These are phyloP conservation scores for Apiospora saccharicola DNA, from an alignment of 2,329 filamentous ascomycete genomes.

Conservation along the genomic window DNA sequence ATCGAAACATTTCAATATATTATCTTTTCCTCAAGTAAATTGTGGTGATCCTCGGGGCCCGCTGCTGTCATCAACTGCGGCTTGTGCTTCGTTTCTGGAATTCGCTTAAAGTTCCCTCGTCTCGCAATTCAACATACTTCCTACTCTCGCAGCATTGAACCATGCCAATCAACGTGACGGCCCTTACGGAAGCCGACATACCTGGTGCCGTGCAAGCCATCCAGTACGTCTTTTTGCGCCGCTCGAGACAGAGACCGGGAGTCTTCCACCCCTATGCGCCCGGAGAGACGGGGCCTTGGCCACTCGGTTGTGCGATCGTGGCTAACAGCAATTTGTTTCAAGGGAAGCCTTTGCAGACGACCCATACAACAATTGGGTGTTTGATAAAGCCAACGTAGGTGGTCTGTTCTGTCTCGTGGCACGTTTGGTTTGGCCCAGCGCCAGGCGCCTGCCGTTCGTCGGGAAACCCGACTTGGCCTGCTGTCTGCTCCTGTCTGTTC, in stretches of 20 bases:
- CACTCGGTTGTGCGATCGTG: background rate
- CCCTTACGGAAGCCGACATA: constrained; percentile 40
- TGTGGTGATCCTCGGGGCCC: background rate
- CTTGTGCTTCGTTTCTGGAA: background rate
- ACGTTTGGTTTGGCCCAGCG: constrained; percentile 20
- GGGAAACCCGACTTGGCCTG: constrained; percentile 8
- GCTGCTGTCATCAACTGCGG: constrained; percentile 5
- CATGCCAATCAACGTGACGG: constrained; percentile 40
- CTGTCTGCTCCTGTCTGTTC: constrained; percentile 1
- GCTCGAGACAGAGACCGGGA: no score
- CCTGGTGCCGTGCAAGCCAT: constrained; percentile 42
- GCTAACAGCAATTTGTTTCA: constrained; percentile 17
- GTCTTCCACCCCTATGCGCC: background rate
- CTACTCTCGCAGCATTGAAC: background rate
- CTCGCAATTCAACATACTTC: background rate
- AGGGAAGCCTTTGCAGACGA: constrained; percentile 44
- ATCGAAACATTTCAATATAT: constrained; percentile 9
- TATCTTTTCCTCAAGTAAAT: background rate
- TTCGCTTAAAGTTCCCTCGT: constrained; percentile 8
- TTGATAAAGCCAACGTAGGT: constrained; percentile 41
- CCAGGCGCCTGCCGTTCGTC: constrained; percentile 4
- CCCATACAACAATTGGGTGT: constrained; percentile 45
- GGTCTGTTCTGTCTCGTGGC: background rate
- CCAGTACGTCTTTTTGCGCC: constrained; percentile 33
- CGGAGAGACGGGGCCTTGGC: background rate